Base-by-base conservation (phyloP, 1,284 basidiomycete genomes). In the Tausonia pullulans region DNA sequence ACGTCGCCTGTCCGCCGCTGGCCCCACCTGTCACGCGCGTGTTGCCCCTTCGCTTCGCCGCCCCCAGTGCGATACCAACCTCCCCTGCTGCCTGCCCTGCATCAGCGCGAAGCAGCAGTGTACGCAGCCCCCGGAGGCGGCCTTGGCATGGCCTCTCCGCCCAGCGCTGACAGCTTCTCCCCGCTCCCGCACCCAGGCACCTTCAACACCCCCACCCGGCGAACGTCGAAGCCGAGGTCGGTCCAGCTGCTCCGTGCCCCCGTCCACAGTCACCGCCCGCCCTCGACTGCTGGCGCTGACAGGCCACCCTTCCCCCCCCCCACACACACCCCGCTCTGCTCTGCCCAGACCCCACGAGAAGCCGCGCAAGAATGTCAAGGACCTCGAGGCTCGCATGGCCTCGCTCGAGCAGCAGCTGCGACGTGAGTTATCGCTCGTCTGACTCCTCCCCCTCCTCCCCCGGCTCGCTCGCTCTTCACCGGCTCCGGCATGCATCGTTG, bases 11-110 rank as follows among this genome's bases (percentile, higher is more conserved):
- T 5, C 16, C 6, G 16, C 41, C 9, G 27, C 27, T 27, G 27
- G 27, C 27, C 27, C 27, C 27, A 27, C 27, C 27, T 27, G 27
- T 46, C 3, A 46, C 48, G 16, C 2, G 13, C 40, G 51, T 16
- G 14, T 52, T 52, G 11, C 8, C 51, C 14, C 14, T 6, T 16
- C 51, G 14, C 6, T 52, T 16, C 6, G 2, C 41, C 40, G 10
- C 51, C 27, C 14, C 6, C 58, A 68, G 67, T 78, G 77, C 61
- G 76, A 77, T 67, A 77, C 76, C 0, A 73, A 77, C 65, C 75
- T 76, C 60, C 77, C 77, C 0, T 78, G 27, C 27, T 27, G 77
- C 62, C 75, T 73, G 44, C 77, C 77, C 13, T 78, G 77, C 67
- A 66, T 67, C 43, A 61, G 51, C 3, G 61, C 65, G 46, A 56